These are phyloP conservation scores for Choiromyces venosus DNA, from an alignment of 495 filamentous ascomycete genomes.

Conservation along the genomic window DNA sequence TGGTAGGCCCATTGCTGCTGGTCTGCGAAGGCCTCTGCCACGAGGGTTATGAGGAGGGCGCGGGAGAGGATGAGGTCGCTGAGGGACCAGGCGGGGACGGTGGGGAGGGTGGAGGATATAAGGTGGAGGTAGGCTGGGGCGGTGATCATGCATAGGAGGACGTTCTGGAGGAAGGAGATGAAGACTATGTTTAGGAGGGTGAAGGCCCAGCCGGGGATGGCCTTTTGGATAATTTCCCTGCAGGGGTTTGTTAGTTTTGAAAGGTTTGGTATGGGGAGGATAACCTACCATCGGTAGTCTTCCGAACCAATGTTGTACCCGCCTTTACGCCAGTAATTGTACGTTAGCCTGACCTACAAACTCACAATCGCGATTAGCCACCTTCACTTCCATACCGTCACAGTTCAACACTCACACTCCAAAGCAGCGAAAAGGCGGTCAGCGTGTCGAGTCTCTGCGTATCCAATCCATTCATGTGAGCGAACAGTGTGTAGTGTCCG, in stretches of 20 bases:
- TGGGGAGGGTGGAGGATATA: slow-evolving; percentile 49
- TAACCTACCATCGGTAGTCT: slow-evolving; percentile 79
- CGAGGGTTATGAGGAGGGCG: slow-evolving; percentile 61
- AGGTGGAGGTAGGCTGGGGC: slow-evolving; percentile 79
- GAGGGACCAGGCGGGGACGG: slow-evolving; percentile 48
- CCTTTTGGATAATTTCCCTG: slow-evolving; percentile 49
- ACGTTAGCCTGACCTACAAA: slow-evolving; percentile 71
- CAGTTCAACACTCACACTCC: slow-evolving; percentile 65
- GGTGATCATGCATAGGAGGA: slow-evolving; percentile 69
- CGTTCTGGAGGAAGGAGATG: slow-evolving; percentile 77
- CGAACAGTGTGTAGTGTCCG: slow-evolving; percentile 77
- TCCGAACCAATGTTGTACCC: slow-evolving; percentile 82
- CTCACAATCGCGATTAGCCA: slow-evolving; percentile 10
- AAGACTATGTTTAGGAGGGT: slow-evolving; percentile 82
- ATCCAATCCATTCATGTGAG: slow-evolving; percentile 66
- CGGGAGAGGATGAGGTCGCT: slow-evolving; percentile 65
- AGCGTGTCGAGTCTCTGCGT: slow-evolving; percentile 68
- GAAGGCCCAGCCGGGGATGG: slow-evolving; percentile 52
- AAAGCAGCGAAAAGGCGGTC: slow-evolving; percentile 62
- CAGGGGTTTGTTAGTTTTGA: slow-evolving; percentile 5
- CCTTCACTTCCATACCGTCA: not conserved
- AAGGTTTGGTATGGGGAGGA: not conserved
- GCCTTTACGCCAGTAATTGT: slow-evolving; percentile 95
- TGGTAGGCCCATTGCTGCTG: slow-evolving; percentile 94
- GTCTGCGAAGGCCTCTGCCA: slow-evolving; percentile 77